These are phyloP conservation scores for Ceratocystis variospora DNA, from an alignment of 2,329 filamentous ascomycete genomes.

Conservation along the genomic window DNA sequence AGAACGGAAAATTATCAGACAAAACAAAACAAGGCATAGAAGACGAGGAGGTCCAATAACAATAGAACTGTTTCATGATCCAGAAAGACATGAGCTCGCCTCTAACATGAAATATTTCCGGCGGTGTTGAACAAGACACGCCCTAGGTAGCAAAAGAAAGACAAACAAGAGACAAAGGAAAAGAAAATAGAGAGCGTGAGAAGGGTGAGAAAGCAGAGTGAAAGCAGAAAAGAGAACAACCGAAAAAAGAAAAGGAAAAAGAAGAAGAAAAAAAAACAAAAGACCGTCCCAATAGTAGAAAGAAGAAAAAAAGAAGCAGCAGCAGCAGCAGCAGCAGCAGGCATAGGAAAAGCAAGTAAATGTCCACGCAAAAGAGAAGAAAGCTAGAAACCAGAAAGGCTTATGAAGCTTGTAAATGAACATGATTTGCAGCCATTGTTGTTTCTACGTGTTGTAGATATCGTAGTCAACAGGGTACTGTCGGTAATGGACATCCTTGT, in stretches of 20 bases:
- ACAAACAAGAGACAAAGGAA: conserved; percentile 5
- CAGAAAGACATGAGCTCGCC: conserved; percentile 8
- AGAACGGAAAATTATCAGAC: background rate
- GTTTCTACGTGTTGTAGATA: background rate
- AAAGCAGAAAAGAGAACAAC: too few species aligned
- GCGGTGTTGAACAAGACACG: conserved; percentile 7
- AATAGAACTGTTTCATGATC: background rate
- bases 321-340: background rate
- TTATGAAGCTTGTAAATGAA: too few species aligned
- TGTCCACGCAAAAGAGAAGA: background rate
- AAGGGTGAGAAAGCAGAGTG: conserved; percentile 1
- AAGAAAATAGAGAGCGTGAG: conserved; percentile 6
- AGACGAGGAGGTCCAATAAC: background rate
- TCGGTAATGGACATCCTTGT: conserved; percentile 1
- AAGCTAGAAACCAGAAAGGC: background rate
- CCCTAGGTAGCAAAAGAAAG: conserved; percentile 8
- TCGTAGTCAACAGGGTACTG: conserved; percentile 3
- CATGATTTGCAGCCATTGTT: background rate
- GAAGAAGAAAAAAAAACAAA: conserved; percentile 2
- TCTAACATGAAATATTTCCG: conserved; percentile 2
- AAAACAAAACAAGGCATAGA: conserved; percentile 5
- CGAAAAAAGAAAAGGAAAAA: too few species aligned
- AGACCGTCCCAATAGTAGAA: conserved; percentile 1
- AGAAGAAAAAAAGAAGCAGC: background rate
- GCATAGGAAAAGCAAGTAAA: background rate